Conservation (phyloP, 2,329 filamentous ascomycete species). For the Xylariaceae sp. region DNA sequence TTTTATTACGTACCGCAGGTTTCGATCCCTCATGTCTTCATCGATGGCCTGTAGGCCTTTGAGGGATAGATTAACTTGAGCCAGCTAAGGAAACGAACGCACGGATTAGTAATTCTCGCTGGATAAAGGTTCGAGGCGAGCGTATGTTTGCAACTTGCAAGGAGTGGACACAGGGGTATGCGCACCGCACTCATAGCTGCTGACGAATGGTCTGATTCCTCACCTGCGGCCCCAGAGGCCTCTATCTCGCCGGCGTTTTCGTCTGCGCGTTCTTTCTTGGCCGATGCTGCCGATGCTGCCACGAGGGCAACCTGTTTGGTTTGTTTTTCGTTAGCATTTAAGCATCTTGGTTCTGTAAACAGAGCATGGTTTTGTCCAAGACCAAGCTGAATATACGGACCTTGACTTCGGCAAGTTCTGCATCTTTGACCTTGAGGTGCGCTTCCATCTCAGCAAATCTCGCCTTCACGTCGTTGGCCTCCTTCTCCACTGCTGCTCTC, state of each 20-base stretch:
- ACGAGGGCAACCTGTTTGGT: constrained; percentile 33
- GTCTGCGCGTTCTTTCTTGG: constrained; percentile 45
- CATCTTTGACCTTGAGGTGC: constrained; percentile 51
- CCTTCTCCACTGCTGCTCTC: constrained; percentile 28
- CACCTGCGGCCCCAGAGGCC: constrained; percentile 47
- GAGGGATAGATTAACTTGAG: constrained; percentile 39
- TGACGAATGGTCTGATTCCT: constrained; percentile 58
- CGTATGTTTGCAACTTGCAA: constrained; percentile 27
- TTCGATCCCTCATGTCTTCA: constrained; percentile 51
- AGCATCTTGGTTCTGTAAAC: constrained; percentile 5
- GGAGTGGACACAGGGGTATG: constrained; percentile 40
- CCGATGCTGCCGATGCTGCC: constrained; percentile 37
- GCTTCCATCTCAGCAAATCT: constrained; percentile 35
- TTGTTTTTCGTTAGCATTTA: constrained; percentile 29
- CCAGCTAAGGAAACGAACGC: constrained; percentile 33
- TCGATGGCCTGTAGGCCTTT: constrained; percentile 50
- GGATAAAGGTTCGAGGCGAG: constrained; percentile 19
- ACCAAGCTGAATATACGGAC: constrained; percentile 32
- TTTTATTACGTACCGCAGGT: constrained; percentile 36
- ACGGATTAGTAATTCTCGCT: constrained; percentile 18
- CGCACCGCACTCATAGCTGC: constrained; percentile 63
- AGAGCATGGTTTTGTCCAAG: not conserved
- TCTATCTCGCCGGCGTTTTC: constrained; percentile 31
- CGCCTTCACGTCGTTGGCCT: constrained; percentile 29
- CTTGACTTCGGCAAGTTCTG: constrained; percentile 57